Evolutionary conservation across 2,329 filamentous ascomycete genomes (phyloP), one percentile per base, ranked within the genome.

Genomic region (Aspergillus udagawae): DNA sequence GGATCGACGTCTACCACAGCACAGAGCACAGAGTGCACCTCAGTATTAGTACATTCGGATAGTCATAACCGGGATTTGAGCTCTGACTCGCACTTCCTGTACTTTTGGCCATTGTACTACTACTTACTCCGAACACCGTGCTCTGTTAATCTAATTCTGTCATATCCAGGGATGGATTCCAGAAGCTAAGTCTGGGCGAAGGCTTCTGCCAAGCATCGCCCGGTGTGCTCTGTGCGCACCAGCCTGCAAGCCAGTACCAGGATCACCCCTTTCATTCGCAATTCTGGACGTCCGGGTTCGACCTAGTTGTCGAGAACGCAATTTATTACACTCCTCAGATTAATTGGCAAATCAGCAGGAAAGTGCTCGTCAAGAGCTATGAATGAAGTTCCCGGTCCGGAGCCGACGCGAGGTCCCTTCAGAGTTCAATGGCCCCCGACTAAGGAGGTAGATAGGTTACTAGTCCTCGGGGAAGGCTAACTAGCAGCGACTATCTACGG

Each of bases 401-500:
- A 50, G 27, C 35, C 29, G 45, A 50, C 56, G 53, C 53, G 56
- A 58, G 55, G 35, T 49, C 53, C 56, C 49, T 47, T 47, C 20
- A 25, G 12, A 20, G n/a, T 25, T 23, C 44, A 47, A 27, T 23
- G 4, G 23, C 10, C n/a, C 21, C 21, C 42, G 21, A 23, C 21
- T 21, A 23, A 23, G 6, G 42, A 12, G 42, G 21, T 14, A 10
- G 21, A 45, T 21, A 45, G 3, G n/a, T 9, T 21, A 20, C n/a
- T 45, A 45, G 42, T 12, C 5, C 3, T 3, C 28, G 28, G 8
- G 4, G 32, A 4, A 10, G 32, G 4, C 14, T 17, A 38, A 38
- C 32, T 38, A 38, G 32, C 32, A 38, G 32, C 14, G 14, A 38
- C 32, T 38, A 29, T 29, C 9, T 29, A 38, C 32, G 32, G 32